Percentiles rank a stretch among this genome's conserved stretches.
Conservation (phyloP, 495 filamentous ascomycete species). For the Talaromyces wortmannii region DNA sequence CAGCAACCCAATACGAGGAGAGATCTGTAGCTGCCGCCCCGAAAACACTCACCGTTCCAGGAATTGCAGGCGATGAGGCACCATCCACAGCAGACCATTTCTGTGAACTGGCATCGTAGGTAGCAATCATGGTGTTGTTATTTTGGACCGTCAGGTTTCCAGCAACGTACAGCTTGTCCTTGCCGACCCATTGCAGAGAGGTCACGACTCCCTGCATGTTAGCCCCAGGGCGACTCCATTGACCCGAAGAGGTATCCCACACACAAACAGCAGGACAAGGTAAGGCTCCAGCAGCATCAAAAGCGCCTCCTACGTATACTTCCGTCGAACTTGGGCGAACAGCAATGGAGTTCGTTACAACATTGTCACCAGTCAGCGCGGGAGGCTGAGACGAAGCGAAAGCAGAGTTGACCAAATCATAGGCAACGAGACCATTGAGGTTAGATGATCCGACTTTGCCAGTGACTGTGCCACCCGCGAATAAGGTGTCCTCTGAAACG, state of each 20-base stretch:
- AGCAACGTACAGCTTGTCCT: slow-evolving; percentile 62
- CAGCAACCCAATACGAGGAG: slow-evolving; percentile 73
- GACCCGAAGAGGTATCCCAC: slow-evolving; percentile 55
- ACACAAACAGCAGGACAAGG: slow-evolving; percentile 76
- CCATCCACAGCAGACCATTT: slow-evolving; percentile 61
- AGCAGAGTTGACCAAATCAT: slow-evolving; percentile 58
- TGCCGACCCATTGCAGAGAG: slow-evolving; percentile 66
- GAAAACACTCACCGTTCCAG: slow-evolving; percentile 72
- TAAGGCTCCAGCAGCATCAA: slow-evolving; percentile 73
- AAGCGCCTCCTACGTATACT: slow-evolving; percentile 82
- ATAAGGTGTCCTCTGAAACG: slow-evolving; percentile 62
- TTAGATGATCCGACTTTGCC: slow-evolving; percentile 56
- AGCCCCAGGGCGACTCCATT: slow-evolving; percentile 73
- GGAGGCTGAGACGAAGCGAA: slow-evolving; percentile 62
- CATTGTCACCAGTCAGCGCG: slow-evolving; percentile 56
- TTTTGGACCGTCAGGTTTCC: slow-evolving; percentile 66
- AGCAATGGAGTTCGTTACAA: slow-evolving; percentile 68
- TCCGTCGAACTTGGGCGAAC: slow-evolving; percentile 57
- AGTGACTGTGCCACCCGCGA: slow-evolving; percentile 71
- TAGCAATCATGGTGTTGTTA: slow-evolving; percentile 59
- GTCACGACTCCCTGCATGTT: slow-evolving; percentile 62
- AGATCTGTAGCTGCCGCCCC: slow-evolving; percentile 60
- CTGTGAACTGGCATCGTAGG: slow-evolving; percentile 59
- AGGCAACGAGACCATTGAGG: slow-evolving; percentile 72
- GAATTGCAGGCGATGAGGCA: slow-evolving; percentile 51